Evolutionary conservation across 805 yeast species (phyloP).

Genomic region (Hanseniaspora jakobsenii): DNA sequence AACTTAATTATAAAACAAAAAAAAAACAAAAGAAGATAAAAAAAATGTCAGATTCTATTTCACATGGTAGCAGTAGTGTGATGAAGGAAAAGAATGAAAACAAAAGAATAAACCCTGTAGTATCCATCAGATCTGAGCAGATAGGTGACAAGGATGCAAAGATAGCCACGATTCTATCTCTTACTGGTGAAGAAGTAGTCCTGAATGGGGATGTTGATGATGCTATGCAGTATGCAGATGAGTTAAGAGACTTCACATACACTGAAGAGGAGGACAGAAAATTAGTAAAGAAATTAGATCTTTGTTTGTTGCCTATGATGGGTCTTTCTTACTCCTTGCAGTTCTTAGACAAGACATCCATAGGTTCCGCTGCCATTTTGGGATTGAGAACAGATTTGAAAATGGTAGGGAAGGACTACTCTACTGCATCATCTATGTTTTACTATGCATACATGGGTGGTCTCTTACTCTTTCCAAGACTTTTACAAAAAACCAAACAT

Average conservation of each 20-base stretch:
- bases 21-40: no score
- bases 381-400: slow-evolving; percentile 36
- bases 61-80: no score
- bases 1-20: no score
- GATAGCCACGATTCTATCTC: slow-evolving; percentile 22
- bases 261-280: slow-evolving; percentile 28
- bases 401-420: slow-evolving; percentile 35
- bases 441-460: slow-evolving; percentile 49
- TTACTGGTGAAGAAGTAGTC: slow-evolving; percentile 22
- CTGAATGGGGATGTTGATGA: slow-evolving; percentile 35
- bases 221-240: slow-evolving; percentile 35
- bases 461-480: slow-evolving; percentile 30
- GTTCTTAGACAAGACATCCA: slow-evolving; percentile 49
- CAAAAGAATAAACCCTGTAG: slow-evolving; percentile 11
- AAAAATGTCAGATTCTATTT: no score
- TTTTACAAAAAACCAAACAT: slow-evolving; percentile 41
- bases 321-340: slow-evolving; percentile 40
- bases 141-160: slow-evolving; percentile 14
- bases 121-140: slow-evolving; percentile 13
- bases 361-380: slow-evolving; percentile 41
- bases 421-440: slow-evolving; percentile 50
- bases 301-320: slow-evolving; percentile 39
- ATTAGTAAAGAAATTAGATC: slow-evolving; percentile 40
- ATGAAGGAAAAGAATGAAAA: no score
- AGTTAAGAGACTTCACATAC: slow-evolving; percentile 25